Evolutionary conservation across 2,329 filamentous ascomycete genomes (phyloP).

Genomic region (Alternaria incomplexa): DNA sequence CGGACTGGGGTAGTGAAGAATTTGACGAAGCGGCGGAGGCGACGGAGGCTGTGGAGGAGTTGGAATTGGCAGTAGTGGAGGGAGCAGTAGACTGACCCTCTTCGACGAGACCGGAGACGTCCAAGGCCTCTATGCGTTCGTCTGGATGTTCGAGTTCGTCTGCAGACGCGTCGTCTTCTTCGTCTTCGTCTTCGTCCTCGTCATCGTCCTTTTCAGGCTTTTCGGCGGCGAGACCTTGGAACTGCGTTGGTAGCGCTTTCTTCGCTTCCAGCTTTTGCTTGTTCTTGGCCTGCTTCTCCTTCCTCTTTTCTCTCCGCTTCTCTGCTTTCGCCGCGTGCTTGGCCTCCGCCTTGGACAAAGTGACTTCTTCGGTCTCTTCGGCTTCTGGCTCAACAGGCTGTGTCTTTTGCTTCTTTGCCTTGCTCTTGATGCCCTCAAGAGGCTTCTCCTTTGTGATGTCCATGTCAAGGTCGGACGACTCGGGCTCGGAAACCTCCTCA

Average conservation of each 20-base stretch:
- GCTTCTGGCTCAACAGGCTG: conserved; percentile 27
- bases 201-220: conserved; percentile 33
- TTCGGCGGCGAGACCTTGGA: conserved; percentile 30
- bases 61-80: conserved; percentile 41
- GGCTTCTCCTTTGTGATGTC: conserved; percentile 48
- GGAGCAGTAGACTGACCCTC: conserved; percentile 44
- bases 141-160: conserved; percentile 35
- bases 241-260: conserved; percentile 40
- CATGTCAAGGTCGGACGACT: conserved; percentile 43
- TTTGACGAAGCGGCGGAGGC: conserved; percentile 54
- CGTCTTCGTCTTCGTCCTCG: conserved; percentile 24
- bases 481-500: conserved; percentile 45
- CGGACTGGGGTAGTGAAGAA: conserved; percentile 52
- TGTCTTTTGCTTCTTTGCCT: conserved; percentile 54
- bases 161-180: conserved; percentile 28
- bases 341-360: conserved; percentile 45
- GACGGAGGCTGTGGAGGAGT: conserved; percentile 50
- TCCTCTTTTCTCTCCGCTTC: conserved; percentile 55
- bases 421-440: conserved; percentile 46
- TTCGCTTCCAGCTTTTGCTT: conserved; percentile 45
- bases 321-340: conserved; percentile 53
- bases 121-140: conserved; percentile 42
- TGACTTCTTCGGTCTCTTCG: conserved; percentile 47
- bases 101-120: conserved; percentile 47
- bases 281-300: conserved; percentile 52